Conservation (phyloP, 2,329 filamentous ascomycete genomes). For the Cytospora leucostoma region DNA sequence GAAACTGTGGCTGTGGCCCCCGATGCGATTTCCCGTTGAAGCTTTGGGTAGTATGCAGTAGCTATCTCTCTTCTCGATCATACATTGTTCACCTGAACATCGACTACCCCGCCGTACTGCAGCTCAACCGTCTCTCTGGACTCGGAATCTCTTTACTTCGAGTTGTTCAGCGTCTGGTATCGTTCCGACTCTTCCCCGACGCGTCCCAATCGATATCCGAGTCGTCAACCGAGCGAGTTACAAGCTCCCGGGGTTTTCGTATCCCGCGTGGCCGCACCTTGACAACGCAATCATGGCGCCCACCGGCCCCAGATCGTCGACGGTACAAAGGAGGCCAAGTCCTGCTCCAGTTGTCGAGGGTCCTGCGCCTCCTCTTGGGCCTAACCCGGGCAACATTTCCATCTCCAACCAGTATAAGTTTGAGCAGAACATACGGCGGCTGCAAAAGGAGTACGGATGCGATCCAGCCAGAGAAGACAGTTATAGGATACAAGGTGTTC, state of each 20-base stretch:
- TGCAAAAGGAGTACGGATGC: conserved; percentile 67
- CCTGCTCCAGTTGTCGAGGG: conserved; percentile 21
- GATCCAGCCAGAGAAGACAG: conserved; percentile 78
- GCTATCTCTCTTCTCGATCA: background rate
- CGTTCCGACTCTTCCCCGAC: background rate
- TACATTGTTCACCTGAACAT: background rate
- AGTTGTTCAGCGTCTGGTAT: background rate
- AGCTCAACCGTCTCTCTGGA: background rate
- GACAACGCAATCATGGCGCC: conserved; percentile 20
- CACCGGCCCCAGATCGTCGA: conserved; percentile 22
- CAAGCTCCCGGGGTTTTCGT: background rate
- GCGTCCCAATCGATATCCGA: background rate
- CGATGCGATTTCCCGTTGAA: conserved; percentile 7
- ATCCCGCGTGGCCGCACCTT: background rate
- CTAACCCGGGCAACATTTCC: conserved; percentile 51
- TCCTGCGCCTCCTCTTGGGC: conserved; percentile 37
- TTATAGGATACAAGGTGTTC: conserved; percentile 80
- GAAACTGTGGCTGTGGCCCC: background rate
- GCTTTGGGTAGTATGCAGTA: background rate
- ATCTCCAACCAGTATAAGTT: conserved; percentile 72
- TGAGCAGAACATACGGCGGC: conserved; percentile 76
- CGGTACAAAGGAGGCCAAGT: conserved; percentile 19
- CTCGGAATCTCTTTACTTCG: background rate
- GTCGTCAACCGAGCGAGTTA: background rate
- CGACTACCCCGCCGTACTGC: background rate